These are phyloP conservation scores for Ogataea paradorogensis DNA, from an alignment of 805 yeast genomes.

Conservation along the genomic window DNA sequence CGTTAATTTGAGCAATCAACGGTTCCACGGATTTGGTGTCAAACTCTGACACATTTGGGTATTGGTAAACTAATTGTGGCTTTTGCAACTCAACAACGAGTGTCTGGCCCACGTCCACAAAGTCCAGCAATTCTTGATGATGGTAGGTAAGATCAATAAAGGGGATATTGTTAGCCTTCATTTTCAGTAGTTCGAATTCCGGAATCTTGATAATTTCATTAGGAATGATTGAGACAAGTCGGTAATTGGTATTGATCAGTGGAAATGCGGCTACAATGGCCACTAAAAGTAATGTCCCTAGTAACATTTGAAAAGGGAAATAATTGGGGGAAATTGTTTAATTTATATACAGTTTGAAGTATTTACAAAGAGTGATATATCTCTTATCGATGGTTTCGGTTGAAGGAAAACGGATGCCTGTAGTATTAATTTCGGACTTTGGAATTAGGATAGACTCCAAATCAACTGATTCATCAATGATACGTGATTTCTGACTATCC, in stretches of 20 bases:
- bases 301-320: conserved; percentile 1
- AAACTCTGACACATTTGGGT: conserved; percentile 46
- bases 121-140: conserved; percentile 5
- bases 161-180: conserved; percentile 33
- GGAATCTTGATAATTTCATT: conserved; percentile 20
- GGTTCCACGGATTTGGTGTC: conserved; percentile 38
- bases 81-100: conserved; percentile 5
- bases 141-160: conserved; percentile 42
- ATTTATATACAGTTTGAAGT: conserved; percentile 2
- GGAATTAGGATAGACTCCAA: conserved; percentile 2
- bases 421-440: neutral
- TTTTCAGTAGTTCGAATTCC: conserved; percentile 36
- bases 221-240: conserved; percentile 9
- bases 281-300: neutral
- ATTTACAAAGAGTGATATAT: conserved; percentile 3
- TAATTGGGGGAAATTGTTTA: conserved; percentile 1
- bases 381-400: neutral
- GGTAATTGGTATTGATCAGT: neutral
- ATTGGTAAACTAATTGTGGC: conserved; percentile 36
- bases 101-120: neutral
- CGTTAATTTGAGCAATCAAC: conserved; percentile 10
- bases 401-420: neutral
- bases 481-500: conserved; percentile 1
- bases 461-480: neutral
- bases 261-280: conserved; percentile 4